Evolutionary conservation across 2,329 filamentous ascomycete genomes (phyloP), one percentile per base, ranked within the genome.

Genomic region (Fusarium decemcellulare): DNA sequence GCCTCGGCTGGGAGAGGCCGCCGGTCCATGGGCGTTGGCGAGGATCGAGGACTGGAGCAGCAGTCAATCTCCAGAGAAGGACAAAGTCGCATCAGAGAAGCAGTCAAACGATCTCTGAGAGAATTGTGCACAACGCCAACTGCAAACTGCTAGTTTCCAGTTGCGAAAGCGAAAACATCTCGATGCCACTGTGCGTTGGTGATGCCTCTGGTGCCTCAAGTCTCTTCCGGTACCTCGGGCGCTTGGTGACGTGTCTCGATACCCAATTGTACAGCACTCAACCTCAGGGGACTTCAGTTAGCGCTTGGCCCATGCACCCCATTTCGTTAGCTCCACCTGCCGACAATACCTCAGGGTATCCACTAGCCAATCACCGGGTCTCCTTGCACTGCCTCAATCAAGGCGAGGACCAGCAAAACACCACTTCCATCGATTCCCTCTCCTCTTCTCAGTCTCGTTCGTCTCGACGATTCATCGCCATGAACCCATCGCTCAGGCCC

Each of bases 381-480:
- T 55, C n/a, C 52, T 66, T 71, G 69, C 69, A 71, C 69, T 72
- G 69, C 69, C 69, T 71, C 68, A 65, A 60, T 72, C 34, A 37
- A 52, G 12, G 61, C 34, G 42, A 52, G 12, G 61, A 63, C 44
- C 51, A 64, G 54, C 63, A 58, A 72, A 64, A 64, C 61, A 60
- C 53, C 57, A 54, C 39, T 14, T 42, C 48, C 50, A 40, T 30
- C 55, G 30, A 51, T 39, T 48, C 16, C 46, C 34, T n/a, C 60
- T 56, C 34, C 59, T 58, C 42, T 59, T 70, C 61, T 68, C 63
- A 40, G 55, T 61, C 58, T 51, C 48, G 37, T 51, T 34, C 32
- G 30, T 34, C 32, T 37, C 32, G 11, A 34, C 32, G 11, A 34
- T 34, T 34, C 32, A 9, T 11, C 43, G 51, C 60, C 23, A 68